Evolutionary conservation across 352 stramenopile genomes (phyloP), one percentile per base, ranked within the genome.

Genomic region (Globisporangium ultimum): DNA sequence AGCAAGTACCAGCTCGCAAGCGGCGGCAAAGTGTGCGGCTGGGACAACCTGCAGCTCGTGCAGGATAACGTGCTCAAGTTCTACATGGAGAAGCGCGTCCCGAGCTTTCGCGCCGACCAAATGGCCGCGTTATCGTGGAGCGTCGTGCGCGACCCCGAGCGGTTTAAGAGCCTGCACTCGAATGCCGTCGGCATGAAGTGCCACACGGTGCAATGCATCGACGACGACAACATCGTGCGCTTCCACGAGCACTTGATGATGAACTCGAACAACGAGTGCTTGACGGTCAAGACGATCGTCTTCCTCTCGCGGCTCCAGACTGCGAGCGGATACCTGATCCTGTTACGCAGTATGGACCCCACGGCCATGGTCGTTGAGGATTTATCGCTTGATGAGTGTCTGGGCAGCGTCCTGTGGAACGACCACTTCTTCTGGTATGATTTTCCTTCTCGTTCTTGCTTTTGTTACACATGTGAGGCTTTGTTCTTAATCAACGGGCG

Each of bases 371-470:
- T 56, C 21, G 22, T 38, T 9, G 38, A 48, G 3, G 55, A 24
- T 7, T 22, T 12, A 4, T 20, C 21, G 2, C 14, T n/a, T 18
- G 36, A 36, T 17, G 8, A 41, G 34, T 42, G 17, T 14, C 18
- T 20, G 12, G 5, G 11, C 11, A 17, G 40, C 2, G 49, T 38
- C 11, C 42, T 59, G n/a, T 59, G 50, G 50, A 64, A 13, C 50
- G 50, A 64, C n/a, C 17, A 53, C 24, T 59, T 64, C 17, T 64
- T 41, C 42, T 59, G 50, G 50, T 64, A 40, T 22, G 38, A 56
- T 2, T 24, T 10, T 13, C 14, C 8, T 10, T 43, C 38, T 32
- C 24, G 2, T 5, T 32, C 24, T 32, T 5, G 2, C 24, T 32
- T 5, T 32, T 32, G 24, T 5, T 32, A 5, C 24, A 32, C 24